Percentiles rank a stretch among this genome's conserved stretches.
These are phyloP conservation scores for Chytriomyces confervae DNA, from an alignment of 192 early-diverging fungal species.

Conservation along the genomic window DNA sequence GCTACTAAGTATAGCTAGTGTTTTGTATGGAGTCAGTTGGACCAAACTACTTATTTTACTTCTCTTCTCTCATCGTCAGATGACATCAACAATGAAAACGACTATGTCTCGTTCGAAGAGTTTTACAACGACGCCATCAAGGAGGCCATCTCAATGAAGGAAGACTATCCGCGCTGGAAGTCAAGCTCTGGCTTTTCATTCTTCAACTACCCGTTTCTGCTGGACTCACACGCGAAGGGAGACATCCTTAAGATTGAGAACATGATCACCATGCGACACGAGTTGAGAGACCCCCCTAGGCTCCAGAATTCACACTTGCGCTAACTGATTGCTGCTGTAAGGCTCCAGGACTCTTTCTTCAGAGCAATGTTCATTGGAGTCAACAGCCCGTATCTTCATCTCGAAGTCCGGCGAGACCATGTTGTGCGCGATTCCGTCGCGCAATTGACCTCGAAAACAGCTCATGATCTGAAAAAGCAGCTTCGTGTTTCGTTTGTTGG, in stretches of 20 bases:
- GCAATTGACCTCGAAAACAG: conserved; percentile 77
- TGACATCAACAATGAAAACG: conserved; percentile 48
- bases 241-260: conserved; percentile 55
- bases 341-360: conserved; percentile 55
- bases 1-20: conserved; percentile 27
- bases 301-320: no score
- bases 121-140: conserved; percentile 58
- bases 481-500: conserved; percentile 89
- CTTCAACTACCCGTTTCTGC: conserved; percentile 49
- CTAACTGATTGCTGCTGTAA: not conserved
- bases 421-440: conserved; percentile 52
- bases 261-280: conserved; percentile 56
- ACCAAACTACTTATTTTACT: not conserved
- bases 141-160: conserved; percentile 50
- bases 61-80: conserved; percentile 19
- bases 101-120: conserved; percentile 46
- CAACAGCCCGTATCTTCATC: conserved; percentile 53
- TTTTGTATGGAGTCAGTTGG: not conserved
- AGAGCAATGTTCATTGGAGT: conserved; percentile 61
- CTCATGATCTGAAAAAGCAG: conserved; percentile 88
- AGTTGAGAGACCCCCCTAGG: conserved; percentile 13
- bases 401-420: conserved; percentile 48
- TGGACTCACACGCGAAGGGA: conserved; percentile 44
- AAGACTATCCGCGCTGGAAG: conserved; percentile 56
- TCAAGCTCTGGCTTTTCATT: conserved; percentile 52